These are phyloP conservation scores for Cyberlindnera maritima DNA, from an alignment of 805 yeast genomes.

Conservation along the genomic window DNA sequence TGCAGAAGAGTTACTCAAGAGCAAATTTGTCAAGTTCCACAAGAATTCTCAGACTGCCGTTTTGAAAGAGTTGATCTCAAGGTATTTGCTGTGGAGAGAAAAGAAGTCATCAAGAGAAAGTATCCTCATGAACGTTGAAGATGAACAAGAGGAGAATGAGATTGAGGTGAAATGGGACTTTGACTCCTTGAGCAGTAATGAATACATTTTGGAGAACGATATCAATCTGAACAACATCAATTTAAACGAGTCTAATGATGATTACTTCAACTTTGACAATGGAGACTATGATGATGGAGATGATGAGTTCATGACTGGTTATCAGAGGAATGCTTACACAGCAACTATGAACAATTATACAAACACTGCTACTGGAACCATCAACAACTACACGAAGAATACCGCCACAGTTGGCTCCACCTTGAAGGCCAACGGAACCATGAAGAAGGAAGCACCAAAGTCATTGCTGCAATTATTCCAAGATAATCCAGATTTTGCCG, in stretches of 20 bases:
- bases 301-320: conserved; percentile 29
- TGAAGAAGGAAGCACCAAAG: conserved; percentile 59
- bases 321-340: conserved; percentile 15
- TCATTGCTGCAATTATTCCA: conserved; percentile 71
- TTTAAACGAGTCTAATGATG: conserved; percentile 21
- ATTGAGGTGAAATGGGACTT: conserved; percentile 81
- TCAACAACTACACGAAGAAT: conserved; percentile 28
- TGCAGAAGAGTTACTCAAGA: conserved; percentile 79
- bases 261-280: conserved; percentile 25
- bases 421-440: conserved; percentile 26
- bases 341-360: conserved; percentile 25
- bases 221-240: conserved; percentile 42
- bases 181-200: conserved; percentile 73
- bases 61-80: conserved; percentile 70
- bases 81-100: conserved; percentile 77
- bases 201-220: conserved; percentile 70
- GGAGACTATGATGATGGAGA: conserved; percentile 29
- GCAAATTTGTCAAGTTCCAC: conserved; percentile 67
- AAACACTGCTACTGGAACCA: conserved; percentile 13
- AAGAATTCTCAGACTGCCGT: conserved; percentile 56
- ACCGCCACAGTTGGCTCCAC: conserved; percentile 31
- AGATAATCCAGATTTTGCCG: conserved; percentile 37
- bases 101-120: conserved; percentile 55
- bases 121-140: conserved; percentile 38
- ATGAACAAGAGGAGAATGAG: conserved; percentile 38